phyloP scores from a whole-genome alignment of 768 basidiomycete species.

The Daedalea quercina region DNA sequence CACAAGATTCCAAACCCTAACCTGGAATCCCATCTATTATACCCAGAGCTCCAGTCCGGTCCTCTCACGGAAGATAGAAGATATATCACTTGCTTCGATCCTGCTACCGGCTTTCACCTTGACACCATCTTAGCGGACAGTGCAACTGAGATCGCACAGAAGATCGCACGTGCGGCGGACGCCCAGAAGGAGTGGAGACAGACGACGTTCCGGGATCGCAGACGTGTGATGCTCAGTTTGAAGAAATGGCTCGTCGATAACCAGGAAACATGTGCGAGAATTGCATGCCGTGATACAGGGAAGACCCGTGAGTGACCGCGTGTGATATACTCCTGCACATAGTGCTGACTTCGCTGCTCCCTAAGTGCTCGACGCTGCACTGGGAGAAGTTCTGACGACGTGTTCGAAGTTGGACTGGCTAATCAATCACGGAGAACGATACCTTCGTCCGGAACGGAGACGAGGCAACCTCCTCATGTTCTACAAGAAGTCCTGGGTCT shows the following conservation, averaged over 20 bases:
- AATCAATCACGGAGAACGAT: slow-evolving; percentile 76
- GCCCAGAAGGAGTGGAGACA: slow-evolving; percentile 73
- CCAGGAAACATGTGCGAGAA: slow-evolving; percentile 77
- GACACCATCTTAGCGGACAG: slow-evolving; percentile 73
- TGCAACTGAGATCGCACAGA: slow-evolving; percentile 60
- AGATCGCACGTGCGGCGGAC: slow-evolving; percentile 54
- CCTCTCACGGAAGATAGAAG: slow-evolving; percentile 39
- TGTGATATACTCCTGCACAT: neutral
- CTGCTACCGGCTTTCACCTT: slow-evolving; percentile 80
- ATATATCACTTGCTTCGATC: slow-evolving; percentile 90
- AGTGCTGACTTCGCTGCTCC: neutral
- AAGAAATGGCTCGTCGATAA: slow-evolving; percentile 92
- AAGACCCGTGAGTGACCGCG: slow-evolving; percentile 69
- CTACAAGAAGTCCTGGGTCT: slow-evolving; percentile 72
- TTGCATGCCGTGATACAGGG: slow-evolving; percentile 90
- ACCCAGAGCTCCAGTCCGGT: slow-evolving; percentile 47
- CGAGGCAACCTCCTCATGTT: slow-evolving; percentile 57
- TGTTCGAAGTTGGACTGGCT: slow-evolving; percentile 94
- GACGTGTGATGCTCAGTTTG: slow-evolving; percentile 79
- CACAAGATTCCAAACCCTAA: slow-evolving; percentile 48
- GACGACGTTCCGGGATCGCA: slow-evolving; percentile 72
- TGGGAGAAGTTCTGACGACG: slow-evolving; percentile 94
- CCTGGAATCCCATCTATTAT: slow-evolving; percentile 58
- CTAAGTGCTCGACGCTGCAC: slow-evolving; percentile 84
- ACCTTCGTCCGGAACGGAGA: slow-evolving; percentile 67